Base-by-base conservation (phyloP, 2,329 filamentous ascomycete species). In the Penicillium concentricum region DNA sequence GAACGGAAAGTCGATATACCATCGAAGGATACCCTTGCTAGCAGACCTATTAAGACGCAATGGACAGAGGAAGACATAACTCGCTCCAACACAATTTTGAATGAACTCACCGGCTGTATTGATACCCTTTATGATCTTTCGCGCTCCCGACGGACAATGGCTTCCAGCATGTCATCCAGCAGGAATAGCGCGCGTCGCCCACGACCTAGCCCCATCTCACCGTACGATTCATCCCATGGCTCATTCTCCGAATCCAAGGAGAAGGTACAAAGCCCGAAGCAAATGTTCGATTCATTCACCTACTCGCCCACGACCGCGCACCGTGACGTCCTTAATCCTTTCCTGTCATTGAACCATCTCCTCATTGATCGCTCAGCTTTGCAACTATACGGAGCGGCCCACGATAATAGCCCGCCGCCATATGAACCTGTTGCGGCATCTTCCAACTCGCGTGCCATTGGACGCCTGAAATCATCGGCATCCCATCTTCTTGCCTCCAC, bases 81-180 rank as follows among this genome's bases (percentile, higher is more conserved):
- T 38, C 78, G 81, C 52, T 85, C 84, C 53, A 80, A 83, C 60
- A 79, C 80, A 37, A 75, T 88, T n/a, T 75, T 87, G 58, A 79
- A 78, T 51, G 83, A 87, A 61, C 71, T 87, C 56, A 86, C 82
- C 8, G 80, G 78, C 4, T 86, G 83, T 47, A 87, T 87, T 63
- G 85, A 88, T 71, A 84, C 82, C 0, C 77, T 88, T 22, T 87
- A 87, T 67, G 83, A 86, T 63, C 74, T 88, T n/a, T 86, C 84
- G 5, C 74, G 80, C 50, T 82, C 82, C 28, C 77, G 83, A 26
- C 77, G 81, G 59, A 76, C 79, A n/a, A 74, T 76, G 72, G 72
- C 66, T 38, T 71, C 72, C 56, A 74, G 64, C 53, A 74, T 76
- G 69, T 67, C 68, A 20, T 70, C 71, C 16, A 67, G 61, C 54